A percentile compares a stretch with the other conserved stretches of the same genome.
phyloP scores from a whole-genome alignment of 2,329 filamentous ascomycete species.

The Apiospora sp. region DNA sequence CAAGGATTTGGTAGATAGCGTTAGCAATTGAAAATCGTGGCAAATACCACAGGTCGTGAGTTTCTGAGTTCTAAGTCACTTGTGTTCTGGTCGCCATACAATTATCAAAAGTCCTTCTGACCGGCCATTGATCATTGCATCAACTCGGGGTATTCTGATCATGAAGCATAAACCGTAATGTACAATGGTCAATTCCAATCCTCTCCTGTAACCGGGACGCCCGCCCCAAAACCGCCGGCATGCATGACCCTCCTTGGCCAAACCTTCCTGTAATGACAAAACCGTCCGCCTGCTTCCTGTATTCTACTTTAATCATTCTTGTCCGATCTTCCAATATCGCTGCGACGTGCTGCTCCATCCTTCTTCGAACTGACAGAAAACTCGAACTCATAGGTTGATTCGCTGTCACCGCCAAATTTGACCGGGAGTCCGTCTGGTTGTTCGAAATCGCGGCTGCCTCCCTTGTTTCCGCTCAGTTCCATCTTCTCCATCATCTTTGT shows the following conservation, averaged over 20 bases:
- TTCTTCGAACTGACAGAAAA: neutral
- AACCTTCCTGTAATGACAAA: neutral
- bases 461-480: neutral
- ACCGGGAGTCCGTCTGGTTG: neutral
- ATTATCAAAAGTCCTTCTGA: neutral
- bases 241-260: neutral
- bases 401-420: neutral
- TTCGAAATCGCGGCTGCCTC: neutral
- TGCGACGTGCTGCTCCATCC: accelerated
- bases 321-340: neutral
- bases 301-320: neutral
- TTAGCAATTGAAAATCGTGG: no score
- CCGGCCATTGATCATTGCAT: neutral
- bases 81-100: neutral
- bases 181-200: neutral
- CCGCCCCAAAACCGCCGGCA: neutral
- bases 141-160: neutral
- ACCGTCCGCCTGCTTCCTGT: neutral
- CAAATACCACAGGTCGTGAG: no score
- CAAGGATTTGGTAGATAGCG: no score
- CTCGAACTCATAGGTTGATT: neutral
- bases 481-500: slow-evolving; percentile 2
- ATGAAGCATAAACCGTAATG: slow-evolving; percentile 11
- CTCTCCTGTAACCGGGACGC: neutral
- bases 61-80: neutral